These are phyloP conservation scores for Pythium folliculosum DNA, from an alignment of 352 stramenopile genomes.

Conservation along the genomic window DNA sequence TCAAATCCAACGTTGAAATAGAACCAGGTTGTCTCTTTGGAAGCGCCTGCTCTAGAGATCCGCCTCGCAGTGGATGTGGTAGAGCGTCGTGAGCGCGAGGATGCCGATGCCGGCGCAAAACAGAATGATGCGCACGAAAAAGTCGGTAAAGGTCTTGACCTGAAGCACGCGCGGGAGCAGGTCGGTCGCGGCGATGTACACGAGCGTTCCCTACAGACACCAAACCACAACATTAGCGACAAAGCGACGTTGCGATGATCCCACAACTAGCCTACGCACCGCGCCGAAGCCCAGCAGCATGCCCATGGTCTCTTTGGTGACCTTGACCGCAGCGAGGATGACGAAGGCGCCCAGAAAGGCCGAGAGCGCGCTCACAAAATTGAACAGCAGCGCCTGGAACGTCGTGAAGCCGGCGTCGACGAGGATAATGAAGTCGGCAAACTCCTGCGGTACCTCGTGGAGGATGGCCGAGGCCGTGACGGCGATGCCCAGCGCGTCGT, in stretches of 20 bases:
- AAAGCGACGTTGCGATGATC: not conserved
- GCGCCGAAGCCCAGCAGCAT: constrained; percentile 71
- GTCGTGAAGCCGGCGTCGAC: constrained; percentile 65
- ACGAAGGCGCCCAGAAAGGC: constrained; percentile 74
- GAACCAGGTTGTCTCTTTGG: constrained; percentile 6
- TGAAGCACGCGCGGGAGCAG: constrained; percentile 52
- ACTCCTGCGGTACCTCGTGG: constrained; percentile 87
- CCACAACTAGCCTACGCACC: constrained; percentile 43
- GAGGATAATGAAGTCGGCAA: constrained; percentile 88
- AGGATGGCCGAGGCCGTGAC: constrained; percentile 75
- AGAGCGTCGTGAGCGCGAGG: constrained; percentile 83
- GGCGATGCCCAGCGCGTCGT: constrained; percentile 43
- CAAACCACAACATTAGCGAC: not conserved
- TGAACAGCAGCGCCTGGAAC: constrained; percentile 68
- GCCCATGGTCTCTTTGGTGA: constrained; percentile 66
- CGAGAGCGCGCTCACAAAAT: constrained; percentile 80
- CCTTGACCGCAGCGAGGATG: constrained; percentile 52
- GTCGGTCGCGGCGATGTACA: constrained; percentile 78
- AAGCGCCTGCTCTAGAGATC: constrained; percentile 16
- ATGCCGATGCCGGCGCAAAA: constrained; percentile 68
- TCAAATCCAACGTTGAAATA: constrained; percentile 1
- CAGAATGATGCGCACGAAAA: constrained; percentile 39
- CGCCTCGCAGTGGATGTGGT: constrained; percentile 86
- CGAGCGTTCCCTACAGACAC: constrained; percentile 41
- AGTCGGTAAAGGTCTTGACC: constrained; percentile 45